These are phyloP conservation scores for Lactarius vividus DNA, from an alignment of 768 basidiomycete species.

Conservation along the genomic window DNA sequence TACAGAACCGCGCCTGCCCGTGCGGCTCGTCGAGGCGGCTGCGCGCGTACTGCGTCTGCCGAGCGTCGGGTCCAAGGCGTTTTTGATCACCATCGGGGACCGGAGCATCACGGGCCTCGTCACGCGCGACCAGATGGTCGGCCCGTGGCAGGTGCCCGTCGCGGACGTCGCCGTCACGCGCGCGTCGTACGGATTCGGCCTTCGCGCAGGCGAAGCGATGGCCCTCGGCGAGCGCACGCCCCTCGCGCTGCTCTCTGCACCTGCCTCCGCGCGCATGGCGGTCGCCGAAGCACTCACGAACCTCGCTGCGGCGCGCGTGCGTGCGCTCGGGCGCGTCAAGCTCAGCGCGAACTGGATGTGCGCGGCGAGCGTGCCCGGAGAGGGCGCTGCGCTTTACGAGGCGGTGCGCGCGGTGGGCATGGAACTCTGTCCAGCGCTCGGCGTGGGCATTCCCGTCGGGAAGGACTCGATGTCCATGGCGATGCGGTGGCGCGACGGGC, in stretches of 20 bases:
- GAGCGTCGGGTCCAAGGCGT: constrained; percentile 91
- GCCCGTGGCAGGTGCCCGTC: constrained; percentile 97
- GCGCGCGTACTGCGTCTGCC: constrained; percentile 87
- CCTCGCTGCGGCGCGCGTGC: constrained; percentile 75
- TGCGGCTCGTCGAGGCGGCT: constrained; percentile 61
- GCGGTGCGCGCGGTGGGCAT: constrained; percentile 89
- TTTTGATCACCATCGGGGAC: constrained; percentile 98
- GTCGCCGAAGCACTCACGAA: constrained; percentile 94
- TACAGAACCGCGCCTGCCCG: constrained; percentile 37
- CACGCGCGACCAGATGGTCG: constrained; percentile 97
- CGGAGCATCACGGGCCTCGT: constrained; percentile 92
- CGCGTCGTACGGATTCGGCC: constrained; percentile 90
- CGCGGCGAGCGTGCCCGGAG: constrained; percentile 83
- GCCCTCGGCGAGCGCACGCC: constrained; percentile 98
- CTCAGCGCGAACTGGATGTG: constrained; percentile 99
- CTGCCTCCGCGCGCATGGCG: constrained; percentile 94
- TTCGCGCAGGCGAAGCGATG: constrained; percentile 90
- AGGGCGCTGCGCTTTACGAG: constrained; percentile 86
- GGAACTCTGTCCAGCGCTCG: constrained; percentile 90
- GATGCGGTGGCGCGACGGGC: constrained; percentile 78
- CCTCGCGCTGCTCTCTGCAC: constrained; percentile 79
- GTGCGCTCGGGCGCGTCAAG: constrained; percentile 72
- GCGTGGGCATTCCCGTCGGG: constrained; percentile 95
- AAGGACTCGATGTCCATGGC: constrained; percentile 99
- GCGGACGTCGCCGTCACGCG: constrained; percentile 96